Percentiles rank a stretch among this genome's conserved stretches.
These are phyloP conservation scores for Entophlyctis luteolus DNA, from an alignment of 192 early-diverging fungal genomes.

Conservation along the genomic window DNA sequence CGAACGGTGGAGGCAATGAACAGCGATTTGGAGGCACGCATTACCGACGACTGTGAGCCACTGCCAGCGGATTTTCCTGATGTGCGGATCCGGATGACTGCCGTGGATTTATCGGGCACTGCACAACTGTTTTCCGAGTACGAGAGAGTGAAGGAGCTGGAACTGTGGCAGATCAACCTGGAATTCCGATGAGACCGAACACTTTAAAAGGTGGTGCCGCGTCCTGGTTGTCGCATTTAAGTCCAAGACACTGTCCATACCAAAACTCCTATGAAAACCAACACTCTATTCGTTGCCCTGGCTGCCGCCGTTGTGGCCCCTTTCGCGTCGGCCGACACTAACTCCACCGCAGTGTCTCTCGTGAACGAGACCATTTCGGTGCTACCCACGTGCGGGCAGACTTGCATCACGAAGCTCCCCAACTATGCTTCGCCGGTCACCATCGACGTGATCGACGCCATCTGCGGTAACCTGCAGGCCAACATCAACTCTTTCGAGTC, in stretches of 20 bases:
- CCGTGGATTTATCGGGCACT: constrained; percentile 6
- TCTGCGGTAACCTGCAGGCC: constrained; percentile 4
- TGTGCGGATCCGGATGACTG: background rate
- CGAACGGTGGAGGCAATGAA: constrained; percentile 33
- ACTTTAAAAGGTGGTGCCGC: background rate
- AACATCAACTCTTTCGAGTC: background rate
- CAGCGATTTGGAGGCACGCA: background rate
- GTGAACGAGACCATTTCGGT: background rate
- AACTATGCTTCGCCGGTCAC: constrained; percentile 2
- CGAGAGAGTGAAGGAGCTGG: constrained; percentile 25
- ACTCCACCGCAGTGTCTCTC: background rate
- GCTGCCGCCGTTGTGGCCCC: background rate
- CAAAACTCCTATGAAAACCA: background rate
- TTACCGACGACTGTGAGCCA: constrained; percentile 20
- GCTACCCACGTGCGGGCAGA: constrained; percentile 5
- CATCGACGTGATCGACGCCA: background rate
- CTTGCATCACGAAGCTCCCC: constrained; percentile 6
- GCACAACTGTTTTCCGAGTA: constrained; percentile 27
- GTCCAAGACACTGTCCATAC: background rate
- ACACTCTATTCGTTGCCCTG: background rate
- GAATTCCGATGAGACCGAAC: background rate
- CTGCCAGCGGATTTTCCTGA: background rate
- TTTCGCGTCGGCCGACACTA: background rate
- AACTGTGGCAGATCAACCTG: constrained; percentile 16
- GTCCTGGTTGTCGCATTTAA: too few species aligned